Percentiles rank a stretch among this genome's conserved stretches.
Conservation (phyloP, 208 protist genomes). For the Acanthamoeba triangularis region DNA sequence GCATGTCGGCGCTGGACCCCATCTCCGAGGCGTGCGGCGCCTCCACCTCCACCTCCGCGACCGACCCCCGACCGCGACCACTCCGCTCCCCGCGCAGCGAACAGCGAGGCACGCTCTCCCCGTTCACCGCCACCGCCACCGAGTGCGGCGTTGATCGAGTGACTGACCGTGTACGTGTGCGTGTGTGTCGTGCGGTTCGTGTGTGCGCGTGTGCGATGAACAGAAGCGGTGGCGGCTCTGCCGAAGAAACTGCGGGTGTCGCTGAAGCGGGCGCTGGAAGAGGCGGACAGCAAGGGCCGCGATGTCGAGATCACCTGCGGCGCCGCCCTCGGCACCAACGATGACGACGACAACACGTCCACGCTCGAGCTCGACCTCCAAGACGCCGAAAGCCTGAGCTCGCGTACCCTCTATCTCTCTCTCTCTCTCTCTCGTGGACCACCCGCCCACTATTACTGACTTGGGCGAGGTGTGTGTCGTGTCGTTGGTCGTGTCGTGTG, state of each 20-base stretch:
- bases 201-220: too few relatives aligned
- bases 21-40: background rate
- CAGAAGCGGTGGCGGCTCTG: background rate
- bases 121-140: too few relatives aligned
- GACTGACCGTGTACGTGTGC: too few relatives aligned
- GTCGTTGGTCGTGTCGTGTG: too few relatives aligned
- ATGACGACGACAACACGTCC: background rate
- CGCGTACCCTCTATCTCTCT: background rate
- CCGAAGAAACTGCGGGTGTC: background rate
- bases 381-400: slow-evolving; percentile 20
- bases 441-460: background rate
- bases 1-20: background rate
- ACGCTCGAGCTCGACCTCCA: background rate
- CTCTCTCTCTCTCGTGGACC: background rate
- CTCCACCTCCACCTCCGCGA: background rate
- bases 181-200: too few relatives aligned
- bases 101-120: background rate
- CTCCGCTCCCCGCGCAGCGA: background rate
- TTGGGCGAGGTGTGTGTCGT: background rate
- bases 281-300: background rate
- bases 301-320: background rate
- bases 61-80: background rate
- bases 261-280: background rate
- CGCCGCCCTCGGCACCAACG: background rate
- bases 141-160: too few relatives aligned